A percentile compares a stretch with the other conserved stretches of the same genome.
These are phyloP conservation scores for Aspergillus wentii DNA, from an alignment of 495 filamentous ascomycete genomes.

Conservation along the genomic window DNA sequence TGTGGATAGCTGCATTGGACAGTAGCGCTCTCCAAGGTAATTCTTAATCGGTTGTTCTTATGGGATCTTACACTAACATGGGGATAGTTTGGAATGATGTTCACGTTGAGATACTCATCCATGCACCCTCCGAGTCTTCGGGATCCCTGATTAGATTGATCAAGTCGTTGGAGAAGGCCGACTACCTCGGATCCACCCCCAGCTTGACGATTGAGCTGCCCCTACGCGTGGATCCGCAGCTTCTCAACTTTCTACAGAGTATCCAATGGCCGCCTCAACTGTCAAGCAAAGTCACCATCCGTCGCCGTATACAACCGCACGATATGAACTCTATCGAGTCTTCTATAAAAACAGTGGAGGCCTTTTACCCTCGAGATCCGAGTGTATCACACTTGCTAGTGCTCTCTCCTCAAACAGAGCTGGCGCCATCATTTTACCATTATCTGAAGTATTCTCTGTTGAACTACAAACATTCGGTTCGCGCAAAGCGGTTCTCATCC, in stretches of 20 bases:
- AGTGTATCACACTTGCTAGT: conserved; percentile 65
- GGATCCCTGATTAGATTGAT: conserved; percentile 71
- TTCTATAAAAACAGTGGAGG: conserved; percentile 68
- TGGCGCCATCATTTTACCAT: conserved; percentile 72
- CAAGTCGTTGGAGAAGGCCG: conserved; percentile 64
- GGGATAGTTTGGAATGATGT: conserved; percentile 66
- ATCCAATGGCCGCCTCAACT: conserved; percentile 60
- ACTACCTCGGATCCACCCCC: conserved; percentile 64
- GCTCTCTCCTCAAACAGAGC: conserved; percentile 68
- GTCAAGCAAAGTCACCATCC: conserved; percentile 51
- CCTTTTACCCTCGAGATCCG: conserved; percentile 68
- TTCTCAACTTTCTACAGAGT: conserved; percentile 52
- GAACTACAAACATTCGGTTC: conserved; percentile 65
- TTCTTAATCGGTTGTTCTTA: conserved; percentile 4
- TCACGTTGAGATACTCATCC: conserved; percentile 70
- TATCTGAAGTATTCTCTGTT: conserved; percentile 73
- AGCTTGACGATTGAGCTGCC: conserved; percentile 79
- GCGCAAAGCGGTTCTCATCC: conserved; percentile 34
- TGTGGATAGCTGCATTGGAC: conserved; percentile 75
- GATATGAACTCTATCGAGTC: conserved; percentile 55
- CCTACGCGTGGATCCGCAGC: conserved; percentile 53
- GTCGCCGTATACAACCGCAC: conserved; percentile 59
- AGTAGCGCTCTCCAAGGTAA: conserved; percentile 63
- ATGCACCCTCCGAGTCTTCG: conserved; percentile 60
- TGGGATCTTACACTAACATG: neutral